Evolutionary conservation across 352 stramenopile genomes (phyloP), one percentile per base, ranked within the genome.

Genomic region (Hyphochytrium catenoides): DNA sequence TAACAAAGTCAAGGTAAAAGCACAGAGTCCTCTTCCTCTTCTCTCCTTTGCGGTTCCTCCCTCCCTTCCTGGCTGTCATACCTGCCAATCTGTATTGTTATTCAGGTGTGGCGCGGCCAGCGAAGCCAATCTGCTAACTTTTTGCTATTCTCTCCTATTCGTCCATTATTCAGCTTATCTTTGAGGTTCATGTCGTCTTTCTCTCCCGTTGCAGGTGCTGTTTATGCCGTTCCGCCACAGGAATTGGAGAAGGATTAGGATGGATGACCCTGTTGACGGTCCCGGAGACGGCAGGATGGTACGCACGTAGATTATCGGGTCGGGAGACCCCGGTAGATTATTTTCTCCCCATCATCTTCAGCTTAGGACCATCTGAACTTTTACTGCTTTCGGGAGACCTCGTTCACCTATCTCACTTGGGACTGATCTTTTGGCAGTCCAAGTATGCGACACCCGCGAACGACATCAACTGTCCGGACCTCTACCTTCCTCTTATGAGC

Each of bases 401-500:
- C n/a, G n/a, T 24, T 40, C 20, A 29, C 12, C n/a, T n/a, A n/a
- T 47, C 12, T 16, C 26, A 14, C 3, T 15, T 41, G 3, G 36
- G 3, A 18, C 18, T 4, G 7, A 6, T 21, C 34, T 25, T 36
- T 35, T n/a, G n/a, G 40, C 36, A 72, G 59, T 62, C 47, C 30
- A 64, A 75, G 29, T 87, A 79, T 37, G 72, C 74, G 26, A 65
- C 85, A n/a, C 91, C 91, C 11, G 72, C 74, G 26, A 51, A 70
- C 24, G 92, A 99, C 54, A 68, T 91, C 40, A 98, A 98, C 48
- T 87, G 89, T 3, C 88, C 88, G 1, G 92, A 99, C 59, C 56
- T 98, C 19, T 99, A 99, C 56, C 79, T 99, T 19, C 92, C 92
- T 8, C 43, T 92, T 26, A 98, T 99, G 90, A 75, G 82, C n/a